Base-by-base conservation (phyloP, 805 yeast species). In the Kurtzmaniella cleridarum region DNA sequence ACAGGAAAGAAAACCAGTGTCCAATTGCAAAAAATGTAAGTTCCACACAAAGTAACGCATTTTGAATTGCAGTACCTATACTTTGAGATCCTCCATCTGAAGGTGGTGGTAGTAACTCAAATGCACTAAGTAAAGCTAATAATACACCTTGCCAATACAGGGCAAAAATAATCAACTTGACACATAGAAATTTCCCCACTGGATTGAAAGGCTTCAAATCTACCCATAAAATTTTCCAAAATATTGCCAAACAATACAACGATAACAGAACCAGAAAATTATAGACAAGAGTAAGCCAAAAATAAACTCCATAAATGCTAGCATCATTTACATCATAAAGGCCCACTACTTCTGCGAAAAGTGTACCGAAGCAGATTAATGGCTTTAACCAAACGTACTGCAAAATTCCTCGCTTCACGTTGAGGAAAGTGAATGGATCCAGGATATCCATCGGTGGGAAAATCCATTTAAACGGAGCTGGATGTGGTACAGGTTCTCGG, bases 321-420 rank as follows among this genome's bases (percentile, higher is more conserved):
- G 78, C 60, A 40, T 73, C 66, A 38, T 75, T 73, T 17, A 73
- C 74, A 37, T 77, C 64, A 51, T 81, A 77, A 36, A 68, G 50
- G 0, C 79, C 77, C 12, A 68, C 41, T 0, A 72, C 43, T 43
- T 78, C 75, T 24, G 77, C 60, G 30, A 74, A 38, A 17, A 75
- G 55, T 18, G 73, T 67, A n/a, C 73, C 62, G 10, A 80, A 42
- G 43, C 89, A 82, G n/a, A 90, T 69, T 11, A 87, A 43, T 0
- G 97, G 97, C 52, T 95, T 90, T 43, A 90, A 59, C 96, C 96
- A 93, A 6, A 91, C 96, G 54, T 91, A 93, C 59, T 93, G 99
- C 36, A 93, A 63, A 5, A 93, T 81, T 2, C 95, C 91, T 43
- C 95, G 65, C 53, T 93, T 93, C 36, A 93, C 78, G 14, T 63